These are phyloP conservation scores for Flaveria ramosissima DNA, from an alignment of 129 eudicot species.

Conservation along the genomic window DNA sequence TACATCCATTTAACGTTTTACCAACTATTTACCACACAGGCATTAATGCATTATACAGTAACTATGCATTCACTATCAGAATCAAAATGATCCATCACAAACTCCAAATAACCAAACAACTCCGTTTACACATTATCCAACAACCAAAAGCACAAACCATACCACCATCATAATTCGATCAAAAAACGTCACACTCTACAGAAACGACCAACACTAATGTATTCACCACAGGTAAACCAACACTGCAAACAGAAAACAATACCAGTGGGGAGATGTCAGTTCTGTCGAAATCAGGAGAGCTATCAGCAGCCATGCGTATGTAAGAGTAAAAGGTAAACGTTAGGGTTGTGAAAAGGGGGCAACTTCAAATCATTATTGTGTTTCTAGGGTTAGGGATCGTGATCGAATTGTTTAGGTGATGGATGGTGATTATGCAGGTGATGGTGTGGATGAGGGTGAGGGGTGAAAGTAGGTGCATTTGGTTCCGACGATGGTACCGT, in stretches of 20 bases:
- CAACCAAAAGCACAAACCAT: not conserved
- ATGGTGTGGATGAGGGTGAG: conserved; percentile 1
- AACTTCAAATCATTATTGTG: conserved; percentile 25
- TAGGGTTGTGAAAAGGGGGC: conserved; percentile 39
- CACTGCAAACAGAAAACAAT: not conserved
- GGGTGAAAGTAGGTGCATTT: conserved; percentile 1
- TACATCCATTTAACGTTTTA: not conserved
- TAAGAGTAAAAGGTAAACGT: conserved; percentile 7
- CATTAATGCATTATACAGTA: not conserved
- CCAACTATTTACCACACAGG: not conserved
- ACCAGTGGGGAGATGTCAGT: conserved; percentile 43
- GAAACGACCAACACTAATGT: not conserved
- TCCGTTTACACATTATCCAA: conserved; percentile 5
- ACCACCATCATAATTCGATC: conserved; percentile 4
- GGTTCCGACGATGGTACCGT: not conserved
- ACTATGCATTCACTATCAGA: conserved; percentile 6
- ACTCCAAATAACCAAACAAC: conserved; percentile 8
- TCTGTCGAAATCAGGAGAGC: conserved; percentile 47
- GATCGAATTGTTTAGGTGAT: conserved; percentile 5
- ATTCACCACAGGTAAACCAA: not conserved
- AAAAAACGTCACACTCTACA: not conserved
- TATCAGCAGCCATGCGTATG: conserved; percentile 27
- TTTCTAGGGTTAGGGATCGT: conserved; percentile 33
- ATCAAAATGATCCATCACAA: conserved; percentile 21
- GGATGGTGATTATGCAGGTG: conserved; percentile 20